Conservation (phyloP, 75 land plant species). For the Ceratopteris richardii region DNA sequence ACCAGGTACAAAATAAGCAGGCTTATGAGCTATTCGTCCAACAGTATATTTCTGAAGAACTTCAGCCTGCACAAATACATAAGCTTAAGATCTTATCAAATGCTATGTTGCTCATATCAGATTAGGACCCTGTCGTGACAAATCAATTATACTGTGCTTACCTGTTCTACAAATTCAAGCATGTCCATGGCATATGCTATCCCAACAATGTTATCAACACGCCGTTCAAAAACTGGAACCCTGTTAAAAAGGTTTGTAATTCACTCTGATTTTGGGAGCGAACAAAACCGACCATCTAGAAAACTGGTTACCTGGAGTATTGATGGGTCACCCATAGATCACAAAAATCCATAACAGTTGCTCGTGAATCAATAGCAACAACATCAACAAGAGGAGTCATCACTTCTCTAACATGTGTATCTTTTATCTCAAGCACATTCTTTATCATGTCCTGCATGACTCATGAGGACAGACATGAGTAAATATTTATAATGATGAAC, state of each 20-base stretch:
- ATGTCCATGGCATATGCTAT: constrained; percentile 99
- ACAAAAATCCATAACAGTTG: constrained; percentile 79
- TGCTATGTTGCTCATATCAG: too few species aligned
- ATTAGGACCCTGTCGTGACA: too few species aligned
- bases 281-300: too few species aligned
- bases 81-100: too few species aligned
- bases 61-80: constrained; percentile 89
- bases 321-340: constrained; percentile 84
- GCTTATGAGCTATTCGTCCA: constrained; percentile 85
- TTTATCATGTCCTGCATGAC: constrained; percentile 99
- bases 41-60: constrained; percentile 62
- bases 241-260: too few species aligned
- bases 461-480: too few species aligned
- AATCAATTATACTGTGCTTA: constrained; percentile 3
- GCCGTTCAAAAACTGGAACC: constrained; percentile 96
- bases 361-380: constrained; percentile 88
- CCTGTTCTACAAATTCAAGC: constrained; percentile 88
- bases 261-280: too few species aligned
- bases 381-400: constrained; percentile 99
- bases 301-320: constrained; percentile 62
- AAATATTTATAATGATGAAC: too few species aligned
- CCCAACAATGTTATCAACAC: constrained; percentile 94
- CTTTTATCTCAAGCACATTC: constrained; percentile 92
- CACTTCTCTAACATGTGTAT: constrained; percentile 89
- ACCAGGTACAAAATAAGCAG: constrained; percentile 97